Evolutionary conservation across 2,329 filamentous ascomycete genomes (phyloP), one percentile per base, ranked within the genome.

Genomic region (Epichloe sp.): DNA sequence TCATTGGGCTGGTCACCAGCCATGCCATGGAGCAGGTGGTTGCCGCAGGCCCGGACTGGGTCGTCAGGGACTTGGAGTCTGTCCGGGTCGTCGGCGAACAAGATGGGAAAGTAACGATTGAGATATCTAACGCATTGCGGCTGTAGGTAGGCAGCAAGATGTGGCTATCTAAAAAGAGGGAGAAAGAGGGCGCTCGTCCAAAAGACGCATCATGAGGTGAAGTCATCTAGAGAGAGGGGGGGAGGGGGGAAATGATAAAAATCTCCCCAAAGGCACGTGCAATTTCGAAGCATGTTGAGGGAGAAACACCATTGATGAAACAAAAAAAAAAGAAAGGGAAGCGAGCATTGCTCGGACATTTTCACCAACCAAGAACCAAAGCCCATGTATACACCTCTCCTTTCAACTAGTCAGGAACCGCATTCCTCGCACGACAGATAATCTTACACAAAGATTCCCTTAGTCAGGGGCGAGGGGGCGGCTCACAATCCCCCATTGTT

Each of bases 1-100:
- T 95, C 12, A 70, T 95, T 44, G 90, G 83, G n/a, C 70, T 96
- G 50, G 80, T 86, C 51, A 95, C 89, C 50, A 94, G 87, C 62
- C 90, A 95, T 69, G 80, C 78, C 26, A 71, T 83, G 44, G 79
- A 82, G 59, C 79, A 90, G 69, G 76, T 95, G 47, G 70, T 75
- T 54, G 79, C 77, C 45, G 88, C 88, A 4, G 83, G 80, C n/a
- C 88, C 90, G 44, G 88, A 95, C 71, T 95, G 86, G 83, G 81
- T 95, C 48, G 83, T 95, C 52, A 74, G 75, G 66, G 88, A 96
- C 68, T 73, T 95, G 69, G 73, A 76, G 52, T 89, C 85, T 57
- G 79, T 95, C 55, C 79, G 69, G 58, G 70, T 94, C 59, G 69
- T 80, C 54, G 72, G 76, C 49, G 70, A 69, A 57, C 71, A 74